Base-by-base conservation (phyloP, 768 basidiomycete species). In the Gloeostereum incarnatum region DNA sequence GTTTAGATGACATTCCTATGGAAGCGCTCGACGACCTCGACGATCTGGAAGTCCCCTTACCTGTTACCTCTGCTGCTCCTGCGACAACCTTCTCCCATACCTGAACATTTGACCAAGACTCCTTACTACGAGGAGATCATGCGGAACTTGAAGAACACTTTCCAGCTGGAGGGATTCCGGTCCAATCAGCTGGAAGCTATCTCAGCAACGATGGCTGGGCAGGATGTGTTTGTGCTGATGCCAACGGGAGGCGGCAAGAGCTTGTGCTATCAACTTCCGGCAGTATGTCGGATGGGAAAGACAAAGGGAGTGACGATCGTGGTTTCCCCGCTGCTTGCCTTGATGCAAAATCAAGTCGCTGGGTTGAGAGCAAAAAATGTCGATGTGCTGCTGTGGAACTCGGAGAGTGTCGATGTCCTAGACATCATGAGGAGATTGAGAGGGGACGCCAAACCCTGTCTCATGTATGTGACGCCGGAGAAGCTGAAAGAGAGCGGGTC, bases 221-320 rank as follows among this genome's bases (percentile, higher is more conserved):
- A 68, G 39, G 94, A 98, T 51, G 88, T 90, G 13, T 91, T 98
- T 47, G 88, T 97, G 13, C 70, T 98, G 6, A 93, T 97, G 78
- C 96, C 96, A 1, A 99, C 96, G 1, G 92, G 91, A 24, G 91
- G 91, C 3, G 90, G 90, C 1, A 92, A 93, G 61, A 86, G 82
- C 49, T 63, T 92, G 26, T 90, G 84, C 48, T 91, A 81, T 57
- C 81, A 97, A 55, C 78, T 98, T 1, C 96, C 96, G 0, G 93
- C 91, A 2, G 69, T 96, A 23, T 87, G 91, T 50, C 59, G 61
- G 25, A 61, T 61, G 5, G 89, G 87, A 1, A 71, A 62, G 50
- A 89, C 85, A 0, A 65, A 62, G 38, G 91, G 93, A 23, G 76
- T 96, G 3, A 90, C 92, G 0, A 67, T 99, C 38, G 92, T 99